A percentile compares a stretch with the other conserved stretches of the same genome.
Evolutionary conservation across 768 basidiomycete genomes (phyloP).

Genomic region (Strobilomyces echinocephalus): DNA sequence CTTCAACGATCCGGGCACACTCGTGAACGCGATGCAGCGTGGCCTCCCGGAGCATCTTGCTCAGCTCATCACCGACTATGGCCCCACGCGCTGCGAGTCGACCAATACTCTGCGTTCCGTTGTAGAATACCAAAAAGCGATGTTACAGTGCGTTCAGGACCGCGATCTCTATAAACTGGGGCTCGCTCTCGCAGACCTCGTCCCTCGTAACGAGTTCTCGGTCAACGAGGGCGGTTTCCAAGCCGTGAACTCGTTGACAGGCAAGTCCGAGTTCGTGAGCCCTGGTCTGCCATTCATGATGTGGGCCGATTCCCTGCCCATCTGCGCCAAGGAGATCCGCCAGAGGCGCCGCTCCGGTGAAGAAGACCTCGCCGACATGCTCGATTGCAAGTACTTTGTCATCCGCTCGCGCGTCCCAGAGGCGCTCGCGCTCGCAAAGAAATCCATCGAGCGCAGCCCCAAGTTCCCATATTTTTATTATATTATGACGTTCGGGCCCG

Average conservation of each 20-base stretch:
- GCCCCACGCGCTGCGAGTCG: conserved; percentile 43
- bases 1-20: conserved; percentile 43
- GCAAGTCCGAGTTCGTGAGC: conserved; percentile 37
- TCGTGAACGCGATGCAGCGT: conserved; percentile 40
- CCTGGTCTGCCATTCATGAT: conserved; percentile 55
- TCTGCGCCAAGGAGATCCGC: conserved; percentile 55
- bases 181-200: conserved; percentile 42
- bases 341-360: conserved; percentile 38
- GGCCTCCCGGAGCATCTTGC: conserved; percentile 44
- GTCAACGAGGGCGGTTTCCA: conserved; percentile 55
- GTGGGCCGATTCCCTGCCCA: conserved; percentile 57
- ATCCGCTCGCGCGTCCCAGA: conserved; percentile 45
- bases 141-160: conserved; percentile 46
- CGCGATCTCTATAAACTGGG: conserved; percentile 50
- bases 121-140: conserved; percentile 46
- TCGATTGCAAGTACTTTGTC: conserved; percentile 59
- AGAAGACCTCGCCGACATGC: conserved; percentile 53
- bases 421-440: conserved; percentile 44
- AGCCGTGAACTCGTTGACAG: conserved; percentile 38
- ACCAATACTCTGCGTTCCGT: conserved; percentile 38
- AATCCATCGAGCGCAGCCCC: conserved; percentile 50
- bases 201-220: conserved; percentile 57
- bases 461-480: conserved; percentile 63
- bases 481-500: conserved; percentile 47
- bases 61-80: conserved; percentile 47